Evolutionary conservation across 2,329 filamentous ascomycete species (phyloP), one percentile per base, ranked within the genome.

Genomic region (Neophaeococcomyces aloes): DNA sequence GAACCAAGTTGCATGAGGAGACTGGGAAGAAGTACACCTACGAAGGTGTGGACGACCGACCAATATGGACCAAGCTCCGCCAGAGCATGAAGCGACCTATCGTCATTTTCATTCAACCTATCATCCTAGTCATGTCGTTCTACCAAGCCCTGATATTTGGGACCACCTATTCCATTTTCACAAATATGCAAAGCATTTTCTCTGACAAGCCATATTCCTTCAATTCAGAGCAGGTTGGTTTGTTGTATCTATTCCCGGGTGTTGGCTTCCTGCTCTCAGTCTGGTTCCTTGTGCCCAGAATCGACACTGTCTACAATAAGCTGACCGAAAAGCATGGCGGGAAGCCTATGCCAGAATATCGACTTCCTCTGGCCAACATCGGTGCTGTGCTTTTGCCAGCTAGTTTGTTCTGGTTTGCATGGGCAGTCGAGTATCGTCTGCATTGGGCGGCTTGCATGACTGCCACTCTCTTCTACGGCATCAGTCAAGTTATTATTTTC

Each of bases 191-290:
- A 37, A 25, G 15, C 14, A 37, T 43, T 2, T 43, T 35, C n/a
- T 5, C 31, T 10, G 49, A 53, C 0, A 55, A 60, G 2, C 82
- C 81, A 48, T 55, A 65, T 29, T 61, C 74, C 47, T 65, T 67
- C 1, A 61, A 71, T 3, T 70, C 66, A 2, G 68, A 72, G 46
- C 70, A 74, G 7, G 72, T 70, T 17, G 74, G 73, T 0, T 56
- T 80, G 2, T 72, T 79, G 55, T 80, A 78, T 59, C 68, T 80
- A 14, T 70, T 75, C 17, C 66, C 71, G 39, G 74, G 71, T 1
- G 34, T 78, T 0, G 79, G 78, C 1, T 78, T 79, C 56, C 62
- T 78, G 19, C 57, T 70, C 0, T 73, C 68, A 2, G 63, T 67
- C 0, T 65, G 72, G 42, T 38, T 71, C 1, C 60, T 65, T 3